Evolutionary conservation across 441 rosid species (phyloP).

Genomic region (Eugenia klotzschiana): DNA sequence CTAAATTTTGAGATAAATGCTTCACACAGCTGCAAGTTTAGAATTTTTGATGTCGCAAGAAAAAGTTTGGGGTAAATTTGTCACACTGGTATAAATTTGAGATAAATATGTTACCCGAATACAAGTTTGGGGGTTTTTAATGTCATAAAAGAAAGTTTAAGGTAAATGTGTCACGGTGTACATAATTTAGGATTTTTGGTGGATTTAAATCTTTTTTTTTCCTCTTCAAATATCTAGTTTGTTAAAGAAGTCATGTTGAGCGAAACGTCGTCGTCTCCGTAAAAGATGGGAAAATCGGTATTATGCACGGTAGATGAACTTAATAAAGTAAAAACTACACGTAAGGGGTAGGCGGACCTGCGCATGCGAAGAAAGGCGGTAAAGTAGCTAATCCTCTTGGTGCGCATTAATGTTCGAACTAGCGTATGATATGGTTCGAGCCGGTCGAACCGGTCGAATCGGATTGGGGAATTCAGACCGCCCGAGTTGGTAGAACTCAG

Average conservation of each 20-base stretch:
- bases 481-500: background rate
- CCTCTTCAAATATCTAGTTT: background rate
- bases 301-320: background rate
- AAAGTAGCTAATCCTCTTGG: background rate
- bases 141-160: too few relatives aligned
- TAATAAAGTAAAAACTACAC: background rate
- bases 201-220: too few relatives aligned
- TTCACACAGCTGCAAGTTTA: too few relatives aligned
- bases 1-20: too few relatives aligned
- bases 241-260: background rate
- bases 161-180: too few relatives aligned
- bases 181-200: too few relatives aligned
- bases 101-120: too few relatives aligned
- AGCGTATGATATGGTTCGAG: background rate
- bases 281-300: background rate
- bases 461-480: background rate
- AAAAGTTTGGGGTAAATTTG: too few relatives aligned
- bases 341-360: background rate
- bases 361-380: background rate
- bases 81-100: too few relatives aligned
- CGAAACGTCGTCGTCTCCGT: background rate
- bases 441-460: background rate
- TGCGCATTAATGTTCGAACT: background rate
- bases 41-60: too few relatives aligned
- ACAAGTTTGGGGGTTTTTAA: too few relatives aligned